phyloP scores from a whole-genome alignment of 306 rosid species.

The Quercus variabilis region DNA sequence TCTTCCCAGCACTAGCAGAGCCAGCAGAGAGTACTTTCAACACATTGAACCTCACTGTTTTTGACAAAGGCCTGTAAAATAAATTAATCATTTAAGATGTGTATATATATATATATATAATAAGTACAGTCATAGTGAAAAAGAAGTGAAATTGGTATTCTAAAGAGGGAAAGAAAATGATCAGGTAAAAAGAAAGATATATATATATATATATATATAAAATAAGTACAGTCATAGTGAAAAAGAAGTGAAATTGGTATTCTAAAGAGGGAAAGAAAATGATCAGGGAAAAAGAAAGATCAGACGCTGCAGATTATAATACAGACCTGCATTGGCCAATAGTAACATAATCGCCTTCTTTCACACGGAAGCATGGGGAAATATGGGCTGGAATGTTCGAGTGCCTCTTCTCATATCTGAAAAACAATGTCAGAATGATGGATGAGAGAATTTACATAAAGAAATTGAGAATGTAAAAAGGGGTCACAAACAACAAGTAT shows the following conservation, averaged over 20 bases:
- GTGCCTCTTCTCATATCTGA: conserved; percentile 65
- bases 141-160: background rate
- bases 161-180: background rate
- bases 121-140: too few species aligned
- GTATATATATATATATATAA: background rate
- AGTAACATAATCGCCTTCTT: conserved; percentile 60
- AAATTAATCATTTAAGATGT: background rate
- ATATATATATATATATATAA: background rate
- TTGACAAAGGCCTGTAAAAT: conserved; percentile 55
- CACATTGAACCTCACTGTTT: conserved; percentile 61
- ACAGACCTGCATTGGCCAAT: conserved; percentile 68
- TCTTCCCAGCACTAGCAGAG: conserved; percentile 41
- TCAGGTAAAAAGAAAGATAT: background rate
- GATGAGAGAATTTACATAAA: too few species aligned
- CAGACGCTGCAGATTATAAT: too few species aligned
- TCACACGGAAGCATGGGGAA: conserved; percentile 68
- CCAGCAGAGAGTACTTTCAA: conserved; percentile 55
- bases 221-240: background rate
- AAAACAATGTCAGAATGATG: background rate
- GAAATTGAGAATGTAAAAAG: background rate
- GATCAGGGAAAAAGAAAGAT: background rate
- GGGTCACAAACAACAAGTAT: background rate
- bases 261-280: background rate
- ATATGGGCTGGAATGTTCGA: conserved; percentile 62
- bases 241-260: background rate